These are phyloP conservation scores for Dendrothele bispora DNA, from an alignment of 768 basidiomycete genomes.

Conservation along the genomic window DNA sequence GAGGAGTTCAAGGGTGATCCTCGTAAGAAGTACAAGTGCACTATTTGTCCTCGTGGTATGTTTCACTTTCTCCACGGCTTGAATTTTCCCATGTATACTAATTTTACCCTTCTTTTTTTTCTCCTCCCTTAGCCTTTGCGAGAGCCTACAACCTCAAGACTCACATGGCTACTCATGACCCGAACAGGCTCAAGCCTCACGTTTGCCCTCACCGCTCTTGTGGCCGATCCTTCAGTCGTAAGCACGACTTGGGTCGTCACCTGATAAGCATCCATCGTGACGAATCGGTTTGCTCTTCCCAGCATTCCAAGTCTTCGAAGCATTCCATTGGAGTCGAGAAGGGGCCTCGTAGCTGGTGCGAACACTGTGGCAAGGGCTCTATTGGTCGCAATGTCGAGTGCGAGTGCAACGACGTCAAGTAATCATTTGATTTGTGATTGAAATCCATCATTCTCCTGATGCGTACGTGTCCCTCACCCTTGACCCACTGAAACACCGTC, in stretches of 20 bases:
- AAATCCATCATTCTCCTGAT: constrained; percentile 15
- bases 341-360: constrained; percentile 68
- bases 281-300: constrained; percentile 48
- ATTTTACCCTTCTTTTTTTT: constrained; percentile 9
- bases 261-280: constrained; percentile 83
- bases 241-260: constrained; percentile 92
- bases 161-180: constrained; percentile 93
- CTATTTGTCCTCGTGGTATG: constrained; percentile 71
- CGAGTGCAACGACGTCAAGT: constrained; percentile 68
- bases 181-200: constrained; percentile 86
- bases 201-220: constrained; percentile 85
- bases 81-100: constrained; percentile 2
- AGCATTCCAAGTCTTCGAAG: constrained; percentile 36
- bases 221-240: constrained; percentile 88
- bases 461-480: constrained; percentile 6
- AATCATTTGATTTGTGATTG: constrained; percentile 19
- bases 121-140: constrained; percentile 67
- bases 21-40: constrained; percentile 78
- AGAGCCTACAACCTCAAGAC: constrained; percentile 95
- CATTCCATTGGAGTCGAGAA: constrained; percentile 70
- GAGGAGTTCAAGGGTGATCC: constrained; percentile 60
- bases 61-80: constrained; percentile 10
- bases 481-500: constrained; percentile 33
- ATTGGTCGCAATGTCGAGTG: constrained; percentile 55
- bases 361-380: constrained; percentile 70